A percentile compares a stretch with the other conserved stretches of the same genome.
Evolutionary conservation across 257 asterid genomes (phyloP).

Genomic region (Jaltomata sinuosa): DNA sequence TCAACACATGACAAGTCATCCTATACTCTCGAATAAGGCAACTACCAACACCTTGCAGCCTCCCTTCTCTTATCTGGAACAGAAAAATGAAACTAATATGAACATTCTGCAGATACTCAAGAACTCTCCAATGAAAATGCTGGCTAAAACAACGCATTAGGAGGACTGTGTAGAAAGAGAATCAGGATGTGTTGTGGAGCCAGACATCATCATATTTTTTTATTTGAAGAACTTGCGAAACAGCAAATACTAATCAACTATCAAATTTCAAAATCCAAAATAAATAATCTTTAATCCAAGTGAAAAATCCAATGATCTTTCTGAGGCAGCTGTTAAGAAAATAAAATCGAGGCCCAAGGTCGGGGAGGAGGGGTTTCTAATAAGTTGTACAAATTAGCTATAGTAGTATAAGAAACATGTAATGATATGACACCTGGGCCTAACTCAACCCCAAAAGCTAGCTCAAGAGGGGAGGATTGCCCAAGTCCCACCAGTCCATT

Average conservation of each 20-base stretch:
- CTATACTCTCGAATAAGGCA: slow-evolving; percentile 4
- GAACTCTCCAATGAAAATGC: neutral
- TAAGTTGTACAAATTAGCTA: neutral
- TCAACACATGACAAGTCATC: neutral
- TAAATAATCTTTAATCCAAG: neutral
- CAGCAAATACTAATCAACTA: neutral
- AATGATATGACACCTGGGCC: too few relatives aligned
- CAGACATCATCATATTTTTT: neutral
- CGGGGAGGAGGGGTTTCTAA: neutral
- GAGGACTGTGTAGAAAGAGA: neutral
- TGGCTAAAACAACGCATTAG: neutral
- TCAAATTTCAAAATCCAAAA: neutral
- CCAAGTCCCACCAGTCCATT: too few relatives aligned
- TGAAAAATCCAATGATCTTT: neutral
- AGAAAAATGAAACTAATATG: neutral
- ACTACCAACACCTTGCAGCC: slow-evolving; percentile 8
- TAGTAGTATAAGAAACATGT: neutral
- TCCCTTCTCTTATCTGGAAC: slow-evolving; percentile 13
- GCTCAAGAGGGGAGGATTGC: too few relatives aligned
- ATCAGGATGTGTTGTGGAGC: neutral
- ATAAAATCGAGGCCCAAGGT: neutral
- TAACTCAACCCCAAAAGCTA: too few relatives aligned
- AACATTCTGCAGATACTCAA: neutral
- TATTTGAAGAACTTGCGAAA: neutral
- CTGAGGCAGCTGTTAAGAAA: neutral